These are phyloP conservation scores for Stellera chamaejasme DNA, from an alignment of 345 rosid species.

Conservation along the genomic window DNA sequence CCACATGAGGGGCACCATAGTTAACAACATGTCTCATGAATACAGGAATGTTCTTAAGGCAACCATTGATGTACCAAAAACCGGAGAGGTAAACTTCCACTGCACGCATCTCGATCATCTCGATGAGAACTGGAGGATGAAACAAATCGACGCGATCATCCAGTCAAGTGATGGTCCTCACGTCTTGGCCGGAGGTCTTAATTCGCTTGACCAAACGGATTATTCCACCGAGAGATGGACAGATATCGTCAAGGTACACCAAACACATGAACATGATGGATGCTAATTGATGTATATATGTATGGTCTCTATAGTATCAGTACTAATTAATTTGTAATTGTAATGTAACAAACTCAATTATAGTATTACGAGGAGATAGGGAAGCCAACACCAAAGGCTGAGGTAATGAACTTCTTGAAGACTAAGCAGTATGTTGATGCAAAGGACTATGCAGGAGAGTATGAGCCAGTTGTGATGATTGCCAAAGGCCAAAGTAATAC, in stretches of 20 bases:
- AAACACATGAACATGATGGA: not conserved
- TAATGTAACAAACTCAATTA: not conserved
- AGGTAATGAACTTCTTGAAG: slow-evolving; percentile 82
- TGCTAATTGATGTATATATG: too few species aligned
- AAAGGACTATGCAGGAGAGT: slow-evolving; percentile 88
- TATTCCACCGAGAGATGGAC: slow-evolving; percentile 81
- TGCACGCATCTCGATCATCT: slow-evolving; percentile 92
- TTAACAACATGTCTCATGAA: too few species aligned
- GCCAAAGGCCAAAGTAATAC: slow-evolving; percentile 96
- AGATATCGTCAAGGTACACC: slow-evolving; percentile 66
- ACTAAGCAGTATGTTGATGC: slow-evolving; percentile 69
- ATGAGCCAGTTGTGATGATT: slow-evolving; percentile 78
- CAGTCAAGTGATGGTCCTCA: slow-evolving; percentile 54
- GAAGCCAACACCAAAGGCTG: slow-evolving; percentile 83
- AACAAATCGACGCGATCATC: slow-evolving; percentile 71
- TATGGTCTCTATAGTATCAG: slow-evolving; percentile 1
- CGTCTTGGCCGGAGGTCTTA: slow-evolving; percentile 78
- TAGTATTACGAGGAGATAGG: slow-evolving; percentile 93
- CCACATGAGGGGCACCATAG: too few species aligned
- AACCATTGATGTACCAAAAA: slow-evolving; percentile 58
- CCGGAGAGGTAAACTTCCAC: slow-evolving; percentile 80
- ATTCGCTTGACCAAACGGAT: slow-evolving; percentile 76
- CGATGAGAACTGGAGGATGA: slow-evolving; percentile 91
- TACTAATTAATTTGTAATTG: not conserved
- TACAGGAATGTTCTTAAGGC: slow-evolving; percentile 82